Evolutionary conservation across 208 protist species (phyloP).

Genomic region (Trypanosoma rangeli): DNA sequence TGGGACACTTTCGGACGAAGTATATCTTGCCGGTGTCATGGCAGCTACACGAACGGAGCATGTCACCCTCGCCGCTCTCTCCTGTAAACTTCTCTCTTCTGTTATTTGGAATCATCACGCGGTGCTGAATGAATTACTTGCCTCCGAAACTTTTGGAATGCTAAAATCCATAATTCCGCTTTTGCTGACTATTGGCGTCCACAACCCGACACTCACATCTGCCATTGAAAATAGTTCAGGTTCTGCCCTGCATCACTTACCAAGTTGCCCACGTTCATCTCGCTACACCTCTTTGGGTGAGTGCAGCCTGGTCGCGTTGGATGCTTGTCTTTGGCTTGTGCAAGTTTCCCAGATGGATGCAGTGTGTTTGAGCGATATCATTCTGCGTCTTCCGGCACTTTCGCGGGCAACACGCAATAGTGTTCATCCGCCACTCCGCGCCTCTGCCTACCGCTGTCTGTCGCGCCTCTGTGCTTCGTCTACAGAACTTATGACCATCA

Average conservation of each 20-base stretch:
- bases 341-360: constrained; percentile 24
- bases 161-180: constrained; percentile 46
- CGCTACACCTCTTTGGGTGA: constrained; percentile 82
- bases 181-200: constrained; percentile 52
- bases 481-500: constrained; percentile 41
- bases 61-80: constrained; percentile 51
- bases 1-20: constrained; percentile 72
- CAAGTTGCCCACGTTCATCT: constrained; percentile 41
- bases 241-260: constrained; percentile 61
- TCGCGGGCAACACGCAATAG: constrained; percentile 53
- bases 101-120: constrained; percentile 41
- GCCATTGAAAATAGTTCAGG: constrained; percentile 37
- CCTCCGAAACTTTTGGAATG: constrained; percentile 26
- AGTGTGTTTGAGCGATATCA: constrained; percentile 42
- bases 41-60: constrained; percentile 43
- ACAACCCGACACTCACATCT: constrained; percentile 73
- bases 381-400: constrained; percentile 46
- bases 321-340: constrained; percentile 52
- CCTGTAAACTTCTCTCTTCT: constrained; percentile 63
- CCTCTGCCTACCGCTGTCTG: constrained; percentile 56
- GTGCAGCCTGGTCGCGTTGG: constrained; percentile 57
- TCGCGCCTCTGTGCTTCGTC: constrained; percentile 36
- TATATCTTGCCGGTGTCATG: constrained; percentile 69
- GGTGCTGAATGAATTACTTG: constrained; percentile 17
- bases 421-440: constrained; percentile 64